Evolutionary conservation across 73 alveolate genomes (phyloP).

Genomic region (Paramecium sonneborni): DNA sequence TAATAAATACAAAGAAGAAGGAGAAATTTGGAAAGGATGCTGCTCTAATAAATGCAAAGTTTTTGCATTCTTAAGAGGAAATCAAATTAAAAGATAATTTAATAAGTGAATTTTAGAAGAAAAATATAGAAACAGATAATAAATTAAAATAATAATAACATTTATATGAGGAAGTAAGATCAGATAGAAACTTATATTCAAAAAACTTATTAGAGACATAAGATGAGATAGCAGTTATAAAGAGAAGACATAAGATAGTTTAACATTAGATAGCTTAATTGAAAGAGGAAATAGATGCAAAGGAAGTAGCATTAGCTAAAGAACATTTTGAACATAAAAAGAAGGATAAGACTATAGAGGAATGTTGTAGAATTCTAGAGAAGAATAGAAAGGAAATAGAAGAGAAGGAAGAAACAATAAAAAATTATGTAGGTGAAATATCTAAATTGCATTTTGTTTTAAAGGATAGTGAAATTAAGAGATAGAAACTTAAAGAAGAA

Average conservation of each 20-base stretch:
- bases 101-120: conserved; percentile 92
- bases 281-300: conserved; percentile 92
- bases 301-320: conserved; percentile 82
- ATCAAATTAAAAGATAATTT: conserved; percentile 88
- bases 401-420: conserved; percentile 66
- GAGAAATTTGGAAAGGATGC: conserved; percentile 92
- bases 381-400: conserved; percentile 82
- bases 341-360: conserved; percentile 78
- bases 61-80: conserved; percentile 87
- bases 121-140: conserved; percentile 92
- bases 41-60: conserved; percentile 87
- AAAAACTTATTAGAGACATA: conserved; percentile 95
- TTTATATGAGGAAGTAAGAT: conserved; percentile 98
- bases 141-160: conserved; percentile 95
- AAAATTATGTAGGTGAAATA: conserved; percentile 72
- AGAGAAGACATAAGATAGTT: conserved; percentile 87
- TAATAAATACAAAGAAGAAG: conserved; percentile 79
- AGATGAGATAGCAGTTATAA: conserved; percentile 91
- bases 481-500: conserved; percentile 83
- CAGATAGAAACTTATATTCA: conserved; percentile 97
- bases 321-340: conserved; percentile 84
- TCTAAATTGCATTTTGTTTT: conserved; percentile 79
- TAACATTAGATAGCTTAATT: conserved; percentile 83
- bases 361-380: conserved; percentile 73
- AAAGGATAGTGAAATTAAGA: conserved; percentile 85